These are phyloP conservation scores for Fusarium lateritium DNA, from an alignment of 2,329 filamentous ascomycete genomes.

Conservation along the genomic window DNA sequence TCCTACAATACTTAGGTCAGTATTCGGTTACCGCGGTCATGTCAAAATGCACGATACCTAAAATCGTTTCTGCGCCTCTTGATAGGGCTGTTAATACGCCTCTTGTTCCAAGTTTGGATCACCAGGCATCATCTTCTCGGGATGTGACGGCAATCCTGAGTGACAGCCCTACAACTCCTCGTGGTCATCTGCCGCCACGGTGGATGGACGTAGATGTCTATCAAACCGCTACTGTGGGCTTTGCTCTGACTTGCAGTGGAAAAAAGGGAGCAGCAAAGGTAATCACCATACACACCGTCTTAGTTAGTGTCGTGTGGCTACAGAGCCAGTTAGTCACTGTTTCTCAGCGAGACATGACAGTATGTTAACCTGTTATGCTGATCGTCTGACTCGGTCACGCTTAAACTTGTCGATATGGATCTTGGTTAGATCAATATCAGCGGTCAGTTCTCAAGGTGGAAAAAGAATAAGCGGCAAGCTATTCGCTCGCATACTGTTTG, in stretches of 20 bases:
- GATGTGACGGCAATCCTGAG: conserved; percentile 11
- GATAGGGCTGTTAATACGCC: conserved; percentile 15
- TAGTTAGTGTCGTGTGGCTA: conserved; percentile 26
- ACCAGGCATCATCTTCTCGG: conserved; percentile 14
- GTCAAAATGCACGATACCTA: conserved; percentile 1
- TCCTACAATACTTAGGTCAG: background rate
- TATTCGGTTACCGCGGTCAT: conserved; percentile 1
- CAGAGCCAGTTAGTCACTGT: background rate
- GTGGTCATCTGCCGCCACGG: conserved; percentile 28
- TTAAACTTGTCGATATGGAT: background rate
- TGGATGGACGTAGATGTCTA: conserved; percentile 6
- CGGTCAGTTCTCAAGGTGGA: background rate
- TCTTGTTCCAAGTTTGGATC: conserved; percentile 6
- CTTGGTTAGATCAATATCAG: background rate
- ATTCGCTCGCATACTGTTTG: background rate
- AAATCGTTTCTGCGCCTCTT: conserved; percentile 14
- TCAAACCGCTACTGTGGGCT: background rate
- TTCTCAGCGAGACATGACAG: conserved; percentile 24
- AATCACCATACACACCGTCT: background rate
- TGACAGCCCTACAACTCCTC: background rate
- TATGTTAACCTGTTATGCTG: conserved; percentile 11
- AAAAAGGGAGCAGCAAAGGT: background rate
- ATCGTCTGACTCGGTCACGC: conserved; percentile 37
- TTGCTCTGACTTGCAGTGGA: background rate
- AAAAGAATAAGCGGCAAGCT: background rate